Base-by-base conservation (phyloP, 1,284 basidiomycete genomes). In the Porodaedalea pini region DNA sequence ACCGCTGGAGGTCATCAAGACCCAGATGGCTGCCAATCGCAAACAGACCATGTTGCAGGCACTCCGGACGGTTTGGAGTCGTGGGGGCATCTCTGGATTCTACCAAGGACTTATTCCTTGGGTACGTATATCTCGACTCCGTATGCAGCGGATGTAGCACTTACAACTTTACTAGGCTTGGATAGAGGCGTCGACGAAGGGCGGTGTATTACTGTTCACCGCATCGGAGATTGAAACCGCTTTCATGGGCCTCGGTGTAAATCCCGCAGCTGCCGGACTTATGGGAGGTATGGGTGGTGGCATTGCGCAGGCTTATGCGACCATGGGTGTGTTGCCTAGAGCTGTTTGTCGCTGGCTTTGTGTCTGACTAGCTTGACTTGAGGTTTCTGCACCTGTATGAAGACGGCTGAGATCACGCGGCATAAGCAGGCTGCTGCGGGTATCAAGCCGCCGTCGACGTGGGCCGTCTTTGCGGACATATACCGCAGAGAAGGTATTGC, bases 151-250 rank as follows among this genome's bases (percentile, higher is more conserved):
- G 45, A 31, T 4, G 13, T 47, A 15, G 45, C 45, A 25, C 25
- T 47, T 7, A 47, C n/a, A 4, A n/a, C n/a, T 31, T 23, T 31
- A 48, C 4, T 63, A 94, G 93, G 97, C 97, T 27, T 99, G 97
- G 97, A 98, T 99, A 68, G 97, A 99, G 73, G 97, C 96, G 1
- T 98, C 95, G 1, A 99, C 97, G 2, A 99, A 99, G 71, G 97
- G 97, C 53, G 97, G 82, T 54, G 97, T 99, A 37, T 81, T 99
- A 37, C 80, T 99, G 61, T 99, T 99, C 76, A 89, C 95, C 29
- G 94, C 96, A 21, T 90, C 94, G 2, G 97, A 98, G 73, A 90
- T 99, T 52, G 94, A 99, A 72, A 83, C 85, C 34, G 81, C 81
- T 51, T 77, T 79, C 34, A 77, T 83, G 37, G 65, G 68, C 6